These are phyloP conservation scores for Raphanus hybrid DNA, from an alignment of 441 rosid genomes.

Conservation along the genomic window DNA sequence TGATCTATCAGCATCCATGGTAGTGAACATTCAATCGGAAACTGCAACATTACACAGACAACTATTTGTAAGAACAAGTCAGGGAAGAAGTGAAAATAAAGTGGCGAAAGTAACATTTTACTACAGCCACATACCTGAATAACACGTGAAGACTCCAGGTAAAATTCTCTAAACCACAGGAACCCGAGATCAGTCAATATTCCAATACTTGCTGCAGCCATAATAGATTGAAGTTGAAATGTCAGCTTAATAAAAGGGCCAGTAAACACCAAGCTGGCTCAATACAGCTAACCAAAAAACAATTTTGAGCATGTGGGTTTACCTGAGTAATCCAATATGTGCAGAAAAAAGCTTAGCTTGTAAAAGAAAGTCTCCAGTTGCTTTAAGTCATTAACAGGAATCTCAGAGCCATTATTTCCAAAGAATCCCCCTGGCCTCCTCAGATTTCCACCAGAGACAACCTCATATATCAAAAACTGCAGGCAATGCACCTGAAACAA, in stretches of 20 bases:
- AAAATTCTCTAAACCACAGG: constrained; percentile 99
- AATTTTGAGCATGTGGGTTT: constrained; percentile 23
- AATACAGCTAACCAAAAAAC: constrained; percentile 7
- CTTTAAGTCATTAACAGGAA: constrained; percentile 92
- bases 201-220: constrained; percentile 78
- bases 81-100: constrained; percentile 21
- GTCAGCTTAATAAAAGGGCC: constrained; percentile 30
- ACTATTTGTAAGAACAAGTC: constrained; percentile 27
- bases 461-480: constrained; percentile 97
- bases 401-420: constrained; percentile 98
- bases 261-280: not conserved
- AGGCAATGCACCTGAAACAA: constrained; percentile 88
- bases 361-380: constrained; percentile 97
- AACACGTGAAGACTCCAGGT: constrained; percentile 99
- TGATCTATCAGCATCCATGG: constrained; percentile 99
- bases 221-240: constrained; percentile 36
- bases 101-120: constrained; percentile 19
- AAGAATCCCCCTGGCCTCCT: constrained; percentile 99
- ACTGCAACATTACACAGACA: constrained; percentile 54
- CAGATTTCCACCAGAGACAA: constrained; percentile 99
- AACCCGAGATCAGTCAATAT: constrained; percentile 97
- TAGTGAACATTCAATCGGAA: constrained; percentile 98
- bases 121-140: constrained; percentile 75
- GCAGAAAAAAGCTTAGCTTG: constrained; percentile 98
- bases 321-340: constrained; percentile 97